phyloP scores from a whole-genome alignment of 1,139 yeast species.

The Taphrina sp. region DNA sequence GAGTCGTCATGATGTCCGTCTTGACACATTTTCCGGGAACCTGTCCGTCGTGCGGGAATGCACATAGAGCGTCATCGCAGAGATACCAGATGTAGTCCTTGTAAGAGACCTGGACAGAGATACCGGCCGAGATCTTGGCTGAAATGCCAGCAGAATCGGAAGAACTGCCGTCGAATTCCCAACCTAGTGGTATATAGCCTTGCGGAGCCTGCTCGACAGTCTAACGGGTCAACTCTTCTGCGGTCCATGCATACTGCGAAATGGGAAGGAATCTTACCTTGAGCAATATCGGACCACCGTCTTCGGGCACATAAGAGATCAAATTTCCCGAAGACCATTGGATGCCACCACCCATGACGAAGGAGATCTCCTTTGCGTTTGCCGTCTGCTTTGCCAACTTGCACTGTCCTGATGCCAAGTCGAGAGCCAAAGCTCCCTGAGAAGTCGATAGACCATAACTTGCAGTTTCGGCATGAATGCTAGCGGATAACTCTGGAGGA shows the following conservation, averaged over 20 bases:
- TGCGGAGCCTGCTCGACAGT: slow-evolving; percentile 9
- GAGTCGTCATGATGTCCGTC: slow-evolving; percentile 1
- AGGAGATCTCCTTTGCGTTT: no score
- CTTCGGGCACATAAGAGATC: slow-evolving; percentile 3
- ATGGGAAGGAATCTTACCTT: background rate
- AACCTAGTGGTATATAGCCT: slow-evolving; percentile 1
- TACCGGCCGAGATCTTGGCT: background rate
- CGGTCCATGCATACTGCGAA: background rate
- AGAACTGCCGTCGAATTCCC: no score
- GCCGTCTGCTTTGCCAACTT: no score
- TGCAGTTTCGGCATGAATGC: no score
- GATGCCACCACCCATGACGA: slow-evolving; percentile 7
- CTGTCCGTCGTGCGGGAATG: background rate
- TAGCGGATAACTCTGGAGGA: no score
- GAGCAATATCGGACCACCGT: slow-evolving; percentile 15
- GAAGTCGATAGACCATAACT: no score
- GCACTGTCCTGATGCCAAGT: no score
- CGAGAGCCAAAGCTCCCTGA: no score
- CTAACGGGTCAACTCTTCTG: background rate
- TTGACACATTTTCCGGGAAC: slow-evolving; percentile 1
- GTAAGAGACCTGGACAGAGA: background rate
- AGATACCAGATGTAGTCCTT: slow-evolving; percentile 1
- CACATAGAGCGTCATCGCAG: slow-evolving; percentile 7
- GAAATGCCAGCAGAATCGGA: no score
- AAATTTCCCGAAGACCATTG: slow-evolving; percentile 12